Base-by-base conservation (phyloP, 208 protist genomes). In the Sergeia podlipaevii region DNA sequence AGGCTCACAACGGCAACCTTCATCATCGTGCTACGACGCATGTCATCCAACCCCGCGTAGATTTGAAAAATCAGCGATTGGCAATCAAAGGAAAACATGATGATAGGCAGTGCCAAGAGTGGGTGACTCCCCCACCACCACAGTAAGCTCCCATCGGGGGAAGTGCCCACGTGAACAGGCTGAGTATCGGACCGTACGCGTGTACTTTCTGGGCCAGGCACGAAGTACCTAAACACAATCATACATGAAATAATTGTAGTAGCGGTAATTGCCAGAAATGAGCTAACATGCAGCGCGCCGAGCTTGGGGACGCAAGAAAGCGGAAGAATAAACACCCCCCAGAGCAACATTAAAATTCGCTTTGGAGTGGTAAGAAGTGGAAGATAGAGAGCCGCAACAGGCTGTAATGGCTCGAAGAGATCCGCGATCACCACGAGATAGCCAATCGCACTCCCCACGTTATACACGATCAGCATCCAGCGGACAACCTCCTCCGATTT, bases 21-120 rank as follows among this genome's bases (percentile, higher is more conserved):
- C 50, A 74, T 38, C 83, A 91, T 91, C 45, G 55, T 85, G 29
- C 50, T 46, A 26, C 82, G 82, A 6, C 65, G 61, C 76, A 87
- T 87, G 39, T 77, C 60, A 1, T 75, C 42, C 2, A 91, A 63
- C 0, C 60, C 52, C 8, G 78, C 67, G 65, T 91, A 91, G 20
- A 91, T 70, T 48, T 91, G 83, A 44, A 91, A 91, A 2, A 87
- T 70, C 27, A 91, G 65, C 23, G 77, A 78, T 62, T 91, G 83
- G 45, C 83, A 91, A 49, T 85, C 83, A 42, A 91, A 91, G 44
- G 78, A 84, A 60, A 90, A 91, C 83, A 91, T 91, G 47, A 87
- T 79, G 56, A 91, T 83, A 4, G 83, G 77, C 15, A 91, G 47
- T 0, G 76, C 56, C 27, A 91, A 52, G 15, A 87, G 43, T 3